phyloP scores from a whole-genome alignment of 73 alveolate species.

The Tetrahymena thermophila region DNA sequence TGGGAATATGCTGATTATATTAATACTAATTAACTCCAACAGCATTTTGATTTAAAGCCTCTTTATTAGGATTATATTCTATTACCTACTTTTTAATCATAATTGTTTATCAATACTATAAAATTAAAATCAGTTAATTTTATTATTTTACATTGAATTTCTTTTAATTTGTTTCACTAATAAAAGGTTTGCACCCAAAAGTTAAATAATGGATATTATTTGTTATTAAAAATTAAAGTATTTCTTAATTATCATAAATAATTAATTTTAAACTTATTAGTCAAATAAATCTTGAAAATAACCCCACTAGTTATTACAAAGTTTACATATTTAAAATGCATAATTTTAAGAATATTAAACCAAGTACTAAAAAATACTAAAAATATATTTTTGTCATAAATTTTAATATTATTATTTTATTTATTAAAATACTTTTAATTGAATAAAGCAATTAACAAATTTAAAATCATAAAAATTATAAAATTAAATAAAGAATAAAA shows the following conservation, averaged over 20 bases:
- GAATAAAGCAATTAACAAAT: no score
- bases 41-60: not conserved
- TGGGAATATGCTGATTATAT: not conserved
- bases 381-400: no score
- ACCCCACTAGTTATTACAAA: not conserved
- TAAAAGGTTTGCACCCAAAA: not conserved
- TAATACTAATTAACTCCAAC: not conserved
- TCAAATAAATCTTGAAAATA: not conserved
- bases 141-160: not conserved
- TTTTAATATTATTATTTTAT: no score
- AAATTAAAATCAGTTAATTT: not conserved
- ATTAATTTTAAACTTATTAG: no score
- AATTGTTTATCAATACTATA: not conserved
- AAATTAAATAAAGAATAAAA: no score
- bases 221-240: not conserved
- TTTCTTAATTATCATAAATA: not conserved
- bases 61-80: not conserved
- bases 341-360: no score
- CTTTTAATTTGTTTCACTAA: not conserved
- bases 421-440: no score
- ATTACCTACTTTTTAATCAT: not conserved
- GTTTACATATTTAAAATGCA: no score
- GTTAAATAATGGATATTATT: not conserved
- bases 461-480: no score
- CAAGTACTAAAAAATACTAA: no score